Evolutionary conservation across 176 grass and related monocot species (phyloP), one percentile per base, ranked within the genome.

Genomic region (Areca catechu): DNA sequence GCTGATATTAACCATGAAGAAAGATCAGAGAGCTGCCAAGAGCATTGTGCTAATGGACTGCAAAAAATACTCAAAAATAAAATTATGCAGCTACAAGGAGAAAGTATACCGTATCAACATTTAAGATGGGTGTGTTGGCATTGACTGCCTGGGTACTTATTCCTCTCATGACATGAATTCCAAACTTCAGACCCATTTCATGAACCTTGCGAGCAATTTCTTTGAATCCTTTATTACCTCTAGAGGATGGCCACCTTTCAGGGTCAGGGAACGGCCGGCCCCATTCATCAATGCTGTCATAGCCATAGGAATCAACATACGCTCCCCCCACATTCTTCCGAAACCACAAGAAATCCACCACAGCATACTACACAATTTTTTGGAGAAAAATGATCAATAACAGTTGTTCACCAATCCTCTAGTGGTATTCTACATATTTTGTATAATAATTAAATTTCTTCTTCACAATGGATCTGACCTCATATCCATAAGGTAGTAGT

Each of bases 151-250:
- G 65, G 4, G 34, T 76, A 48, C 79, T 95, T 63, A 95, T 95
- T 57, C 90, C 90, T 76, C 88, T 81, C 90, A 95, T 95, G 28
- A 95, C 63, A 76, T 90, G 90, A 69, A 95, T 86, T 48, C 90
- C 90, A 4, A 95, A 95, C 72, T 90, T 90, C 67, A 95, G 84
- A 51, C 82, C 83, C 82, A 95, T 83, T 60, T 49, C 29, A 73
- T 95, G 90, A 79, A 95, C 71, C 67, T 74, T 90, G 23, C 48
- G 68, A 2, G 80, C 79, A 63, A 95, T 56, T 58, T 83, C 73
- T 49, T 57, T 51, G 63, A 95, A 86, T 10, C 90, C 90, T 69
- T 70, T 79, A 16, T 71, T 82, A 63, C 37, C n/a, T 58, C 15
- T 81, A 63, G 90, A 86, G 5, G 86, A 95, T 29, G 86, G 90